Evolutionary conservation across 2,329 filamentous ascomycete genomes (phyloP), one percentile per base, ranked within the genome.

Genomic region (Phaeoacremonium minimum): DNA sequence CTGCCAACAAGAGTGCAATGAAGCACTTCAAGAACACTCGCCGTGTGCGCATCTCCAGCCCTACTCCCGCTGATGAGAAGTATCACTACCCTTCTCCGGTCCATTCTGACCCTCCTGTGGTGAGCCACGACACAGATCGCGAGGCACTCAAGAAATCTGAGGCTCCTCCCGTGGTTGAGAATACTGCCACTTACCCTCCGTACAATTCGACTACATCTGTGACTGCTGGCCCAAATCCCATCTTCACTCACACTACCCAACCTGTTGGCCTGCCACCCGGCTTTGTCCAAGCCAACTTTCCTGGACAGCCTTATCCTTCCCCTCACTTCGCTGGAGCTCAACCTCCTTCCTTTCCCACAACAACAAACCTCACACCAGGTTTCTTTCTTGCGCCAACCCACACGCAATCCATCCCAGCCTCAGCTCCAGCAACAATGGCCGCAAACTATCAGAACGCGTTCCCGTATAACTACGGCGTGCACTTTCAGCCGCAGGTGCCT

Each of bases 401-500:
- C n/a, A 12, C 14, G 19, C 14, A 33, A 30, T 34, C 20, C 30
- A 34, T 26, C 34, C 22, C 22, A 9, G 22, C 22, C 9, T 3
- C 22, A 9, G 22, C 22, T 9, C 9, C n/a, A 26, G n/a, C 9
- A 9, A 26, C 22, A 26, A 26, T 20, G 30, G 30, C 62, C 61
- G 60, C 57, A 36, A 59, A 61, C 40, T 71, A 73, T 46, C 57
- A 59, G 42, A 66, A 66, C 45, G 44, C 58, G n/a, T 51, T 47
- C n/a, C 68, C 63, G 44, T 60, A 64, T 29, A 54, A 59, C 18
- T 50, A 50, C 32, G 70, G 69, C 36, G 52, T 72, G 33, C 69
- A 75, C 52, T 80, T 73, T 48, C 72, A 80, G 49, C 77, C 77
- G 1, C 75, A 72, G 18, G 73, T 77, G 13, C 73, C 75, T 4